Evolutionary conservation across 768 basidiomycete species (phyloP).

Genomic region (Termitomyces bulborhizus): DNA sequence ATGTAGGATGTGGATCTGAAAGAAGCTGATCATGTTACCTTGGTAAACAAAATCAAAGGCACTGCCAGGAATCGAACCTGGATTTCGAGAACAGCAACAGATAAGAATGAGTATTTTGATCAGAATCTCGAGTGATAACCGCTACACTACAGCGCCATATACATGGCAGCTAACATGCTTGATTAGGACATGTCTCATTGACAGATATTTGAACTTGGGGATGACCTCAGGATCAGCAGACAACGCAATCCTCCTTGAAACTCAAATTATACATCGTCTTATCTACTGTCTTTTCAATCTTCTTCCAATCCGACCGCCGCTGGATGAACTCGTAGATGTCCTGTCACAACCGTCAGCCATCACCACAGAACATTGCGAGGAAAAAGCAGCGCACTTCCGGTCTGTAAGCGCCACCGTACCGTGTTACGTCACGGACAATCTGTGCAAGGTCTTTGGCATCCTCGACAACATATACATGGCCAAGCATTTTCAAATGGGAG

Average conservation of each 20-base stretch:
- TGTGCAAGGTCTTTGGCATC: slow-evolving; percentile 96
- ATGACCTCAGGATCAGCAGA: slow-evolving; percentile 25
- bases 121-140: slow-evolving; percentile 10
- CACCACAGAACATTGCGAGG: background rate
- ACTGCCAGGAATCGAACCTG: slow-evolving; percentile 2
- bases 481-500: slow-evolving; percentile 93
- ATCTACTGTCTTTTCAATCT: slow-evolving; percentile 94
- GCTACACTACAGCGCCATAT: slow-evolving; percentile 10
- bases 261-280: slow-evolving; percentile 92
- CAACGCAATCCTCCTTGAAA: slow-evolving; percentile 86
- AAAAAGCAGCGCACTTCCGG: slow-evolving; percentile 62
- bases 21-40: too few species aligned
- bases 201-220: too few species aligned
- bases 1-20: too few species aligned
- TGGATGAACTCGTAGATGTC: slow-evolving; percentile 97
- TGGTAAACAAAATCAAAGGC: background rate
- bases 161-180: too few species aligned
- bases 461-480: slow-evolving; percentile 92
- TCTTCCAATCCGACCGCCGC: slow-evolving; percentile 94
- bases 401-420: slow-evolving; percentile 92
- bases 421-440: slow-evolving; percentile 90
- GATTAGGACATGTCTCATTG: too few species aligned
- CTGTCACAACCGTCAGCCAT: slow-evolving; percentile 21
- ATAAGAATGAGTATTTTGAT: too few species aligned
- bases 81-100: slow-evolving; percentile 2